Conservation (phyloP, 139 green algal genomes). For the Zygnema cylindricum region DNA sequence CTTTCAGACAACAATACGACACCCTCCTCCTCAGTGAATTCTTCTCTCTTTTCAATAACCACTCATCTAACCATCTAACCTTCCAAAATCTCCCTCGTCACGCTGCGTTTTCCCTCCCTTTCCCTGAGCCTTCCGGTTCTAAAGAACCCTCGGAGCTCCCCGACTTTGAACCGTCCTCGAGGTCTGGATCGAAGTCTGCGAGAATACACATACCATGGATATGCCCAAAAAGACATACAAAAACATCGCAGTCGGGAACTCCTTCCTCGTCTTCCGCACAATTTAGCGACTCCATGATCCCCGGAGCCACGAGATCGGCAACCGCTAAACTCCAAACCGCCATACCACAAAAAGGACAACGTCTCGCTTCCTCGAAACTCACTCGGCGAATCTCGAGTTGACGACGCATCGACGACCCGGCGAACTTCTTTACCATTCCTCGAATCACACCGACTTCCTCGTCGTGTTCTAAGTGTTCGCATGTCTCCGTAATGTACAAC, state of each 20-base stretch:
- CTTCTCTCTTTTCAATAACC: too few species aligned
- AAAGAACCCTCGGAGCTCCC: not conserved
- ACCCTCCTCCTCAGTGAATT: too few species aligned
- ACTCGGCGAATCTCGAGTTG: not conserved
- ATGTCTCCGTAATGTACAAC: slow-evolving; percentile 26
- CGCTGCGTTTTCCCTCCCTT: too few species aligned
- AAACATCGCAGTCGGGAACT: not conserved
- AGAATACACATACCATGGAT: slow-evolving; percentile 19
- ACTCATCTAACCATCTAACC: too few species aligned
- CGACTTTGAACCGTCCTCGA: not conserved
- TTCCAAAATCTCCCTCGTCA: too few species aligned
- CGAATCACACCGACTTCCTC: slow-evolving; percentile 17
- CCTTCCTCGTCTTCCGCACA: slow-evolving; percentile 1
- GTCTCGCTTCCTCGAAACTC: not conserved
- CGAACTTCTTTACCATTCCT: slow-evolving; percentile 1
- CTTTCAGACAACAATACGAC: too few species aligned
- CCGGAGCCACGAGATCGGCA: not conserved
- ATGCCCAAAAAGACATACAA: slow-evolving; percentile 14
- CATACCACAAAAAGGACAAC: not conserved
- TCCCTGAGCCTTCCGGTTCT: not conserved
- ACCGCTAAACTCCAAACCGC: slow-evolving; percentile 3
- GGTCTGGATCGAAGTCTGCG: not conserved
- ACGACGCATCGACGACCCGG: not conserved
- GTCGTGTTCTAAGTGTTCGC: not conserved
- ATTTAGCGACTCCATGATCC: slow-evolving; percentile 4